phyloP scores from a whole-genome alignment of 1,139 yeast species.

The Suhomyces wounanorum region DNA sequence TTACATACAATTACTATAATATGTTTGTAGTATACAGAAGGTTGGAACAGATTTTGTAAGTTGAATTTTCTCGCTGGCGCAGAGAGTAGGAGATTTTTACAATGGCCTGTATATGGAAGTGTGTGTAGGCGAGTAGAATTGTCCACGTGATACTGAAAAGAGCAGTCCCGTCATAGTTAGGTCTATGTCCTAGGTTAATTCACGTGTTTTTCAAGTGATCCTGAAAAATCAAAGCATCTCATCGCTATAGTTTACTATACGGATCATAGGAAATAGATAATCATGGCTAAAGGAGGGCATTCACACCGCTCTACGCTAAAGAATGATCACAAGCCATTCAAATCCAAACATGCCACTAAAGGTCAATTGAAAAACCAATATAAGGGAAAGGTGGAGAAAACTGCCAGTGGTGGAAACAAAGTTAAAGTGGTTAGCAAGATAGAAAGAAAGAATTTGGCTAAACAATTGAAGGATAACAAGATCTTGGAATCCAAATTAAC shows the following conservation, averaged over 20 bases:
- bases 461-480: slow-evolving; percentile 76
- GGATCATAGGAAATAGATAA: not conserved
- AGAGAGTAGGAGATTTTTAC: slow-evolving; percentile 7
- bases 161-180: slow-evolving; percentile 3
- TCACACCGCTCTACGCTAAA: slow-evolving; percentile 83
- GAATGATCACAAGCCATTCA: slow-evolving; percentile 85
- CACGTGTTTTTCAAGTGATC: slow-evolving; percentile 12
- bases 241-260: slow-evolving; percentile 10
- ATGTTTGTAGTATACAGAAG: slow-evolving; percentile 14
- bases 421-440: slow-evolving; percentile 55
- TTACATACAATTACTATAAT: slow-evolving; percentile 14
- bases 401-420: slow-evolving; percentile 33
- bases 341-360: slow-evolving; percentile 89
- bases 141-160: slow-evolving; percentile 5
- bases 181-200: slow-evolving; percentile 9
- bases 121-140: not conserved
- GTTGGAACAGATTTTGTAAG: slow-evolving; percentile 7
- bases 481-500: slow-evolving; percentile 52
- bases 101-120: slow-evolving; percentile 9
- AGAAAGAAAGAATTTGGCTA: slow-evolving; percentile 78
- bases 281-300: slow-evolving; percentile 66
- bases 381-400: slow-evolving; percentile 88
- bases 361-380: slow-evolving; percentile 75
- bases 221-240: slow-evolving; percentile 15
- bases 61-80: slow-evolving; percentile 11